Percentiles rank a stretch among this genome's conserved stretches.
Conservation (phyloP, 768 basidiomycete genomes). For the Cantharellus anzutake region DNA sequence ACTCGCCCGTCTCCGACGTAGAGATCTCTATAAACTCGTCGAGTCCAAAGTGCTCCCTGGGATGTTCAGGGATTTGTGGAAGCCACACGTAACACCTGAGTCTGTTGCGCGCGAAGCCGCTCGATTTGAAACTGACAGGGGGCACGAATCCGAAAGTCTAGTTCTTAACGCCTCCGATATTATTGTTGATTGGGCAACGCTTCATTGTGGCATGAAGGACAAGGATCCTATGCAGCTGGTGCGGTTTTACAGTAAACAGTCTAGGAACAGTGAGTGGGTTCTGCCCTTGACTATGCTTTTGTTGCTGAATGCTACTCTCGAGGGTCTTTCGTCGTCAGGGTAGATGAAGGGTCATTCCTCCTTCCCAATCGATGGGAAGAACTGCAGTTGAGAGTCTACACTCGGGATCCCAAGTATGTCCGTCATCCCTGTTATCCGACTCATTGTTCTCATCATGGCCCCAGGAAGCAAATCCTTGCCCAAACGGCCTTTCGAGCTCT, state of each 20-base stretch:
- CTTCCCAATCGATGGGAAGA: conserved; percentile 53
- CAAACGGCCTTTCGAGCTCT: conserved; percentile 46
- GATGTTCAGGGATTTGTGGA: conserved; percentile 12
- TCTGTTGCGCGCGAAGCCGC: conserved; percentile 3
- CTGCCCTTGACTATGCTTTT: not conserved
- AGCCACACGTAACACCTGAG: conserved; percentile 5
- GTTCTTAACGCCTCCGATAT: conserved; percentile 24
- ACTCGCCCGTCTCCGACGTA: conserved; percentile 36
- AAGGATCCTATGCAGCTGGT: conserved; percentile 49
- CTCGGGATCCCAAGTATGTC: conserved; percentile 31
- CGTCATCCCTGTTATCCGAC: not conserved
- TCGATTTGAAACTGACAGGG: not conserved
- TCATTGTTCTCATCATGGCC: not conserved
- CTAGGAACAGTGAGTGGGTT: conserved; percentile 31
- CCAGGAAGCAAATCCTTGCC: conserved; percentile 37
- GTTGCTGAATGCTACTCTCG: not conserved
- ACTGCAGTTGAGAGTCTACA: conserved; percentile 47
- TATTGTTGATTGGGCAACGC: conserved; percentile 38
- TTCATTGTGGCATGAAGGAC: conserved; percentile 65
- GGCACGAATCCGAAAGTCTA: too few species aligned
- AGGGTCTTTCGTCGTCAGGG: conserved; percentile 3
- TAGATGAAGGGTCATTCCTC: conserved; percentile 42
- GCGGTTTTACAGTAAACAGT: conserved; percentile 54
- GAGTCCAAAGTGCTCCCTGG: conserved; percentile 38
- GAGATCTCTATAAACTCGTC: conserved; percentile 51